These are phyloP conservation scores for Petunia hybrid DNA, from an alignment of 305 asterid species.

Conservation along the genomic window DNA sequence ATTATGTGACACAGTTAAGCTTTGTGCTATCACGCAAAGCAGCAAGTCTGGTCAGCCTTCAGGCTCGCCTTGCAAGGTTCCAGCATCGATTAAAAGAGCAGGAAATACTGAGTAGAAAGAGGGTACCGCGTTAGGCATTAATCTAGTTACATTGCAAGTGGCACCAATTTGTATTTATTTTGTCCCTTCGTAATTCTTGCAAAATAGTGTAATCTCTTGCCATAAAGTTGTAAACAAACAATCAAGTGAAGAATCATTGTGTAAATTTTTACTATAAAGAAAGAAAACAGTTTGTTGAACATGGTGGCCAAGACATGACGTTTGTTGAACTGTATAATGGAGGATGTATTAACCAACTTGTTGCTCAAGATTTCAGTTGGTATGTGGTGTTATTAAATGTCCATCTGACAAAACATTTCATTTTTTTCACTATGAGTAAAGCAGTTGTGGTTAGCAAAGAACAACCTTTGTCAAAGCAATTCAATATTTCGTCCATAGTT, in stretches of 20 bases:
- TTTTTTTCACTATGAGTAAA: background rate
- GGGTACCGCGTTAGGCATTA: slow-evolving; percentile 23
- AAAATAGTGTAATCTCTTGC: background rate
- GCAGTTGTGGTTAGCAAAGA: background rate
- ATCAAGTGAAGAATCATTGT: slow-evolving; percentile 15
- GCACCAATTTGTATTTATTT: background rate
- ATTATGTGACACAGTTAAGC: slow-evolving; percentile 76
- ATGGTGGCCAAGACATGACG: too few species aligned
- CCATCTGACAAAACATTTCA: background rate
- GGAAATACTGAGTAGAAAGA: slow-evolving; percentile 60
- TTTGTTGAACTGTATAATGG: too few species aligned
- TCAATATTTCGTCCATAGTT: too few species aligned
- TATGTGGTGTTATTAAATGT: background rate
- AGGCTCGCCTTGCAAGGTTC: slow-evolving; percentile 81
- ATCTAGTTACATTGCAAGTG: background rate
- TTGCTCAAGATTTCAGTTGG: background rate
- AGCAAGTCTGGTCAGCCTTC: slow-evolving; percentile 79
- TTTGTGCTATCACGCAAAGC: slow-evolving; percentile 90
- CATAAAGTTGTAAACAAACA: slow-evolving; percentile 13
- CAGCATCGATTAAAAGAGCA: slow-evolving; percentile 88
- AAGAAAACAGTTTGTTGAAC: background rate
- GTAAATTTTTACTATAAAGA: background rate
- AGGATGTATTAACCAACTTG: background rate
- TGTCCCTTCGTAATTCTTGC: slow-evolving; percentile 12
- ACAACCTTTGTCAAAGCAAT: background rate